These are phyloP conservation scores for Sugiyamaella chiloensis DNA, from an alignment of 805 yeast genomes.

Conservation along the genomic window DNA sequence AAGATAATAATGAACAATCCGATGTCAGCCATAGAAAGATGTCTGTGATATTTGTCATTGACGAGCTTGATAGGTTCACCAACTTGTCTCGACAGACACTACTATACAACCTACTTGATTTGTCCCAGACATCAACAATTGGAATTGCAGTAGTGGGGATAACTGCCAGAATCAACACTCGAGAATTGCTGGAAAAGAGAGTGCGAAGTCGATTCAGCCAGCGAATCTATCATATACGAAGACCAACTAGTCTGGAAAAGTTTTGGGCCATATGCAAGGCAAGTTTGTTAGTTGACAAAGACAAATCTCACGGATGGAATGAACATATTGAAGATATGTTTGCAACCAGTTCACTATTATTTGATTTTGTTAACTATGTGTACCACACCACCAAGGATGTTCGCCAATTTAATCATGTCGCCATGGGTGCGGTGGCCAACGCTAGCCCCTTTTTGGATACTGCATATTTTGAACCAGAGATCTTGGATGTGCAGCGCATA, in stretches of 20 bases:
- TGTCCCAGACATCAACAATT: conserved; percentile 65
- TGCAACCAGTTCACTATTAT: conserved; percentile 31
- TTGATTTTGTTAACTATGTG: conserved; percentile 41
- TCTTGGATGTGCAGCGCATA: conserved; percentile 16
- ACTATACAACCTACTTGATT: conserved; percentile 81
- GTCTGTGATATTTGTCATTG: conserved; percentile 74
- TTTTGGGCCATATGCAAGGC: conserved; percentile 49
- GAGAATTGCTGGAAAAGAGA: conserved; percentile 85
- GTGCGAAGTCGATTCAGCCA: conserved; percentile 89
- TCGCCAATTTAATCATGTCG: conserved; percentile 36
- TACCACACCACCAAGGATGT: conserved; percentile 60
- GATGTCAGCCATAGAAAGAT: no score
- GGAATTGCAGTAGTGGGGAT: conserved; percentile 83
- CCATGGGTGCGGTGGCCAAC: conserved; percentile 27
- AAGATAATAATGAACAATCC: neutral
- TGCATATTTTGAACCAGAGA: conserved; percentile 1
- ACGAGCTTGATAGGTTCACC: conserved; percentile 81
- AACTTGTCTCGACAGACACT: conserved; percentile 72
- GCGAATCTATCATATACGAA: conserved; percentile 59
- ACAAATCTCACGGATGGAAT: neutral
- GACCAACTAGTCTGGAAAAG: conserved; percentile 45
- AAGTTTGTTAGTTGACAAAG: conserved; percentile 35
- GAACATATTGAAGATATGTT: conserved; percentile 1
- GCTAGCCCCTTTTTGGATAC: conserved; percentile 27
- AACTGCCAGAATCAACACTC: conserved; percentile 67